Base-by-base conservation (phyloP, 73 alveolate species). In the Tetrahymena thermophila region DNA sequence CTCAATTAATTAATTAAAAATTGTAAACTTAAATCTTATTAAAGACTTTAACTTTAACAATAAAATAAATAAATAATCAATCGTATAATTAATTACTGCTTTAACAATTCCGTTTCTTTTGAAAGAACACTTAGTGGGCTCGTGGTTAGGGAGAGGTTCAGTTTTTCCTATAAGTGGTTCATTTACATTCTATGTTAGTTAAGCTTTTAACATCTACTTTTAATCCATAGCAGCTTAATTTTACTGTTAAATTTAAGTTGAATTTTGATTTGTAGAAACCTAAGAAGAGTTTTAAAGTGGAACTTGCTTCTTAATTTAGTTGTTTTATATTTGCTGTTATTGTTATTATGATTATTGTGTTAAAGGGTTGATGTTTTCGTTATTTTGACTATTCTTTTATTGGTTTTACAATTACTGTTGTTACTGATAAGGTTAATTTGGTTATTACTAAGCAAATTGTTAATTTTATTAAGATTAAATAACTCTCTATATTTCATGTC, bases 101-200 rank as follows among this genome's bases (percentile, higher is more conserved):
- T 97, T 97, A 11, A 99, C 99, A 14, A 97, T 97, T 19, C 99
- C 99, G 93, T 97, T 97, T 83, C 97, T 93, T 95, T 97, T 97
- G 43, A 96, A 94, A 34, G 99, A 97, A 94, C 98, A 97, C 83
- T 98, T 97, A 4, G 99, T 97, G 23, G 98, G 99, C 93, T 98
- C 98, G 71, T 97, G 94, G 93, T 97, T 97, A 13, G 98, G 98
- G 31, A 71, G 89, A 71, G 89, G 89, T 71, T 71, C 89, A 28
- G 25, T 31, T 31, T 71, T 71, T 2, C 89, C 89, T 13, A 71
- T 71, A 31, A 71, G 35, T 10, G 89, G 89, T 25, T 71, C 89
- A 11, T 71, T 71, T 2, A 25, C 37, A 31, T 71, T 71, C 37
- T 71, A 21, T 19, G 89, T 71, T 71, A 71, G 11, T 25, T 71